Conservation (phyloP, 2,329 filamentous ascomycete genomes). For the Neurospora crassa region DNA sequence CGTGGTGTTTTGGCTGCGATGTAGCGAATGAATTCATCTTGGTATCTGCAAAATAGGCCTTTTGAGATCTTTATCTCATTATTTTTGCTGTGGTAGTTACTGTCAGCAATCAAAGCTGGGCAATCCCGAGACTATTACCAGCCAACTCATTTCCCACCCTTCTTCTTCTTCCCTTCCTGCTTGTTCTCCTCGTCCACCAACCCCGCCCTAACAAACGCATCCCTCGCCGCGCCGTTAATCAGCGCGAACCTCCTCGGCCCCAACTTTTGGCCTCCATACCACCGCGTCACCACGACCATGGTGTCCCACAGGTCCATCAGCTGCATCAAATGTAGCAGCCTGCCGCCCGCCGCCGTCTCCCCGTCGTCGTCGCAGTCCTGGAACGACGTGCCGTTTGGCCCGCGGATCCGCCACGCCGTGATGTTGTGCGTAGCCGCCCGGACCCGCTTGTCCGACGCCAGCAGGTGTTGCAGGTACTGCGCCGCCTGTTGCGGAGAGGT, state of each 20-base stretch:
- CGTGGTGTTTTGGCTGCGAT: background rate
- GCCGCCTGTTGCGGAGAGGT: constrained; percentile 62
- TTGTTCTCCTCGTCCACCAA: constrained; percentile 41
- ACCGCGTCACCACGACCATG: constrained; percentile 85
- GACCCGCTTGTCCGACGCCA: constrained; percentile 74
- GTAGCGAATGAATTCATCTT: background rate
- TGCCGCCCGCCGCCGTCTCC: constrained; percentile 80
- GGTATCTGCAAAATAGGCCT: background rate
- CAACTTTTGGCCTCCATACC: constrained; percentile 88
- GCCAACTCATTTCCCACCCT: constrained; percentile 23
- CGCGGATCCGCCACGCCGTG: constrained; percentile 79
- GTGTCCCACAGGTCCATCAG: constrained; percentile 90
- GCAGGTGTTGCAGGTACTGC: constrained; percentile 61
- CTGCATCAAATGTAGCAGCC: constrained; percentile 84
- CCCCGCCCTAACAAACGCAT: constrained; percentile 71
- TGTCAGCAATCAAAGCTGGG: background rate
- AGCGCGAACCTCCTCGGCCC: constrained; percentile 84
- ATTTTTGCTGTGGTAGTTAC: background rate
- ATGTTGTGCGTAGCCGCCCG: constrained; percentile 92
- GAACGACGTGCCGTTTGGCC: constrained; percentile 45
- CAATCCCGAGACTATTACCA: background rate
- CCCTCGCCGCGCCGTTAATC: constrained; percentile 79
- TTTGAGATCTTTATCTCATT: background rate
- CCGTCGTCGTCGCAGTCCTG: constrained; percentile 97
- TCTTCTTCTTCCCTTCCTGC: constrained; percentile 33